A percentile compares a stretch with the other conserved stretches of the same genome.
These are phyloP conservation scores for Avena eriantha DNA, from an alignment of 176 grass and related monocot genomes.

Conservation along the genomic window DNA sequence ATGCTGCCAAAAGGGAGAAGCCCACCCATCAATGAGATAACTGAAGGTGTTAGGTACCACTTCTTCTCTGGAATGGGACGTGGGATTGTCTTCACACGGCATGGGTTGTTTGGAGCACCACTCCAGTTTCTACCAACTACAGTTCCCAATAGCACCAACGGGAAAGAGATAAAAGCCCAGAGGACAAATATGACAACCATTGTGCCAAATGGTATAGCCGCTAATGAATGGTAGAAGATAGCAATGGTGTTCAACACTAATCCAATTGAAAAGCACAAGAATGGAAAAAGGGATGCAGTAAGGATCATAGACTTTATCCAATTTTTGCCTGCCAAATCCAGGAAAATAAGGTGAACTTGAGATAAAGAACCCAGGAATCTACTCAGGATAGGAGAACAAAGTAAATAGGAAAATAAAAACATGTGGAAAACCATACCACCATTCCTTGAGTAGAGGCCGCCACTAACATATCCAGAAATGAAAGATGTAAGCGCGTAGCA, in stretches of 20 bases:
- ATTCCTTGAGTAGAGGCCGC: conserved; percentile 94
- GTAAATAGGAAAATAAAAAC: conserved; percentile 9
- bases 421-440: conserved; percentile 70
- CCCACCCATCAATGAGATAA: conserved; percentile 93
- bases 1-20: conserved; percentile 98
- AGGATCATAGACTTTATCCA: conserved; percentile 99
- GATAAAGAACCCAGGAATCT: conserved; percentile 17
- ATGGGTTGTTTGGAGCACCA: conserved; percentile 95
- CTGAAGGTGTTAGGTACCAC: conserved; percentile 92
- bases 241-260: conserved; percentile 89
- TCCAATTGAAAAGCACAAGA: conserved; percentile 96
- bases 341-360: conserved; percentile 34
- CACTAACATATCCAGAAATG: conserved; percentile 99
- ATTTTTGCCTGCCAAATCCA: conserved; percentile 83
- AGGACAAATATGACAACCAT: conserved; percentile 95
- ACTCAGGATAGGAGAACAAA: conserved; percentile 24
- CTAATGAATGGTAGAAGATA: conserved; percentile 97
- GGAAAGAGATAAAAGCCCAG: conserved; percentile 99
- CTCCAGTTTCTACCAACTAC: conserved; percentile 98
- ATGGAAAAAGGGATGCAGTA: conserved; percentile 90
- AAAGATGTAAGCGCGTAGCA: conserved; percentile 99
- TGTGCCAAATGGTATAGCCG: conserved; percentile 96
- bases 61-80: conserved; percentile 97
- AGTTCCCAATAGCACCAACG: conserved; percentile 86
- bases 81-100: conserved; percentile 97